phyloP scores from a whole-genome alignment of 257 asterid species.

The Solanum sparsipilum region DNA sequence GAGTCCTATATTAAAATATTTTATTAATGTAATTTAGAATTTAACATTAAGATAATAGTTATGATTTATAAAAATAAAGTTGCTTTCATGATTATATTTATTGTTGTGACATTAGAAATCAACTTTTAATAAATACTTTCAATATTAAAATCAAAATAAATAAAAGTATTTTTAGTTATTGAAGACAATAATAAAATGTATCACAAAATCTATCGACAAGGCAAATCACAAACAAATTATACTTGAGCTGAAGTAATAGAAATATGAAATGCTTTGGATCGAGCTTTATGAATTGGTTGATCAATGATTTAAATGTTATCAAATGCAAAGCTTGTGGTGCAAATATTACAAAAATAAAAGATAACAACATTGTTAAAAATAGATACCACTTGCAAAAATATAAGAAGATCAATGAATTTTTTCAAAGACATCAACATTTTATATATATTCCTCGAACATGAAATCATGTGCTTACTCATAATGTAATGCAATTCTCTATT shows the following conservation, averaged over 20 bases:
- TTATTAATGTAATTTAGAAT: too few relatives aligned
- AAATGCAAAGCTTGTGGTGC: background rate
- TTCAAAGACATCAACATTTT: background rate
- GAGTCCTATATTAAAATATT: background rate
- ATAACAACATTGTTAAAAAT: too few relatives aligned
- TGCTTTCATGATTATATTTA: background rate
- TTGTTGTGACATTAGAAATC: background rate
- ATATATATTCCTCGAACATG: background rate
- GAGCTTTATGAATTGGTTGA: background rate
- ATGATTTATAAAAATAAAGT: too few relatives aligned
- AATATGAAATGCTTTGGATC: background rate
- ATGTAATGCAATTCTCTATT: background rate
- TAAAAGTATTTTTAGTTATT: too few relatives aligned
- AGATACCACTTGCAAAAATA: background rate
- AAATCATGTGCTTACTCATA: background rate
- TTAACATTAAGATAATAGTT: too few relatives aligned
- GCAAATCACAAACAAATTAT: background rate
- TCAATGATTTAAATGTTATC: background rate
- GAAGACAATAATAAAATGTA: too few relatives aligned
- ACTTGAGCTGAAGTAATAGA: background rate
- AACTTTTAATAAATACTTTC: too few relatives aligned
- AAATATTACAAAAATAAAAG: too few relatives aligned
- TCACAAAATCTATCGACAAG: background rate
- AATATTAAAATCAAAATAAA: too few relatives aligned
- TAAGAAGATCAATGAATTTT: background rate